Evolutionary conservation across 2,329 filamentous ascomycete genomes (phyloP).

Genomic region (Bipolaris zeicola): DNA sequence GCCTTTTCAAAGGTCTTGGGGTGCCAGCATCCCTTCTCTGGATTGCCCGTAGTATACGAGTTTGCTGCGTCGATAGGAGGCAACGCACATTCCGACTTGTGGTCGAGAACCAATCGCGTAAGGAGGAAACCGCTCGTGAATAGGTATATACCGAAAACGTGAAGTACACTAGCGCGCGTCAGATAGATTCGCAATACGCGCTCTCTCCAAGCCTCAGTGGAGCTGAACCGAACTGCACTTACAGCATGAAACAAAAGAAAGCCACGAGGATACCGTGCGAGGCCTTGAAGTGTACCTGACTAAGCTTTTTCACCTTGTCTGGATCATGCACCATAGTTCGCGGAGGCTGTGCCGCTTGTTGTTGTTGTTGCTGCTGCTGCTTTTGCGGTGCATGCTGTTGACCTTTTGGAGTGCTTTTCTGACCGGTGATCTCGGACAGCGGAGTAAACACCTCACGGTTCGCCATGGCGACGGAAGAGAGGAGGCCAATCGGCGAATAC

Average conservation of each 20-base stretch:
- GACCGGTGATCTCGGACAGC: conserved; percentile 45
- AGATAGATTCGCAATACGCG: conserved; percentile 1
- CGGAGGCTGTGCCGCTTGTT: conserved; percentile 8
- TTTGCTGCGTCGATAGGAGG: conserved; percentile 65
- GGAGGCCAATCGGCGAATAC: conserved; percentile 1
- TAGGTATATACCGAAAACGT: conserved; percentile 81
- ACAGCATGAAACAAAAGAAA: conserved; percentile 73
- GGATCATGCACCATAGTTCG: conserved; percentile 18
- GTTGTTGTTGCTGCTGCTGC: conserved; percentile 32
- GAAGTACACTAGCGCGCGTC: conserved; percentile 63
- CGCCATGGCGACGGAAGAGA: conserved; percentile 38
- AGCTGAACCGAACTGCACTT: conserved; percentile 19
- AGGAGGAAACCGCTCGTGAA: conserved; percentile 96
- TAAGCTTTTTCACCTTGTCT: conserved; percentile 47
- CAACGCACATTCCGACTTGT: conserved; percentile 76
- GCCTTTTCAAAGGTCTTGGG: conserved; percentile 92
- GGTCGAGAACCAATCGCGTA: conserved; percentile 78
- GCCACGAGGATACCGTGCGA: conserved; percentile 60
- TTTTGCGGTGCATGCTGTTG: conserved; percentile 13
- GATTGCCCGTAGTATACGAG: conserved; percentile 47
- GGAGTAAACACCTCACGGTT: conserved; percentile 45
- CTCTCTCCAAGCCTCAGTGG: background rate
- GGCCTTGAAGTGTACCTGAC: conserved; percentile 59
- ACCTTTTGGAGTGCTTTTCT: conserved; percentile 40
- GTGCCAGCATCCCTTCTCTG: conserved; percentile 85